Evolutionary conservation across 129 eudicot genomes (phyloP).

Genomic region (Dittrichia graveolens): DNA sequence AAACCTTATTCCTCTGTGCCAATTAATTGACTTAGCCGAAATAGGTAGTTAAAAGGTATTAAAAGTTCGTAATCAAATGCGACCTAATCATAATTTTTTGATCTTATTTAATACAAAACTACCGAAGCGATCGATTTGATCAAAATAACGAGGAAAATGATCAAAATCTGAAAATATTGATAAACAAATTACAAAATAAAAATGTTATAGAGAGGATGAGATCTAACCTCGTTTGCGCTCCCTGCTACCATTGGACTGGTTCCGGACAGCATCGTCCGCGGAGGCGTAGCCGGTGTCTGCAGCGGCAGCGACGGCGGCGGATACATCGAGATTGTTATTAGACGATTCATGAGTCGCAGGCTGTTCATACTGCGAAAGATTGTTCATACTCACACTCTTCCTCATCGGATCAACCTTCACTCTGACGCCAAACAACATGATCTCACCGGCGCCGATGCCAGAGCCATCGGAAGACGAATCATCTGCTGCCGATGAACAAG

Average conservation of each 20-base stretch:
- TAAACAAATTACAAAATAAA: conserved; percentile 8
- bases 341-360: conserved; percentile 30
- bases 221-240: conserved; percentile 66
- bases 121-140: conserved; percentile 14
- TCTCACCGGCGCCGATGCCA: conserved; percentile 40
- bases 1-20: not conserved
- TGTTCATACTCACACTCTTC: conserved; percentile 62
- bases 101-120: not conserved
- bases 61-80: not conserved
- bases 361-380: conserved; percentile 47
- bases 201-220: not conserved
- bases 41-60: not conserved
- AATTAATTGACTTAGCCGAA: not conserved
- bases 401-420: conserved; percentile 60
- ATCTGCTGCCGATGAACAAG: conserved; percentile 9
- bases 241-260: conserved; percentile 21
- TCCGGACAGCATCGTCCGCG: conserved; percentile 48
- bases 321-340: conserved; percentile 22
- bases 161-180: not conserved
- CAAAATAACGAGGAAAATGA: not conserved
- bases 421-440: conserved; percentile 61
- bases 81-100: not conserved
- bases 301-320: conserved; percentile 21
- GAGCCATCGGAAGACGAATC: conserved; percentile 21
- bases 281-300: conserved; percentile 50